phyloP scores from a whole-genome alignment of 257 asterid species.

The Nicotiana tomentosiformis region DNA sequence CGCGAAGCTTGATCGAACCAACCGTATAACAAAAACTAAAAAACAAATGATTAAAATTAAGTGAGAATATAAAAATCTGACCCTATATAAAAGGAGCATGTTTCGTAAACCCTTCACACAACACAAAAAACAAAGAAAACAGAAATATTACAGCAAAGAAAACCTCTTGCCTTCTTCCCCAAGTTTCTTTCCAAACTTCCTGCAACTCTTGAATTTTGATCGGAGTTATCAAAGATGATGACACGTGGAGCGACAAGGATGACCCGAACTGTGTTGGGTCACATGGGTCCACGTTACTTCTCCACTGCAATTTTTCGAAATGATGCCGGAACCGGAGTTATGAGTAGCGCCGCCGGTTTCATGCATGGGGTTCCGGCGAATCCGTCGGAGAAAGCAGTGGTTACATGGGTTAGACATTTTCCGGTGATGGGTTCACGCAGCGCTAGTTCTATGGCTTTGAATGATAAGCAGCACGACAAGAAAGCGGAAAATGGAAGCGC shows the following conservation, averaged over 20 bases:
- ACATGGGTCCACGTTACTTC: constrained; percentile 37
- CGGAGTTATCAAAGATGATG: constrained; percentile 33
- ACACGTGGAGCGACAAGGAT: constrained; percentile 38
- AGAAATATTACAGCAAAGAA: background rate
- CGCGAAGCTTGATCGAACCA: constrained; percentile 3
- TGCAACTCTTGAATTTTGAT: background rate
- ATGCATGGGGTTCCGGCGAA: constrained; percentile 8
- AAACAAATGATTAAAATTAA: background rate
- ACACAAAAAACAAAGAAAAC: background rate
- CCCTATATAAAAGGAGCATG: background rate
- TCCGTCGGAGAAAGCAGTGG: constrained; percentile 16
- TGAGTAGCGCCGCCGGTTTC: constrained; percentile 1
- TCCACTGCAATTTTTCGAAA: constrained; percentile 25
- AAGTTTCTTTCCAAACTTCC: constrained; percentile 32
- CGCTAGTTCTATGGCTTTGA: constrained; percentile 46
- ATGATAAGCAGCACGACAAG: constrained; percentile 29
- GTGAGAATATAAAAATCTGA: background rate
- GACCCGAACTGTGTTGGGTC: constrained; percentile 28
- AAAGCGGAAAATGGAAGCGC: constrained; percentile 9
- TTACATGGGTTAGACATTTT: constrained; percentile 25
- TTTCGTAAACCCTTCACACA: background rate
- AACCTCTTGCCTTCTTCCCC: background rate
- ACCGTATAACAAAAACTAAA: constrained; percentile 6
- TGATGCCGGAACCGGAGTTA: background rate
- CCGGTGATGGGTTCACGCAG: constrained; percentile 28